Evolutionary conservation across 2,329 filamentous ascomycete genomes (phyloP), one percentile per base, ranked within the genome.

Genomic region (Penicillium sp.): DNA sequence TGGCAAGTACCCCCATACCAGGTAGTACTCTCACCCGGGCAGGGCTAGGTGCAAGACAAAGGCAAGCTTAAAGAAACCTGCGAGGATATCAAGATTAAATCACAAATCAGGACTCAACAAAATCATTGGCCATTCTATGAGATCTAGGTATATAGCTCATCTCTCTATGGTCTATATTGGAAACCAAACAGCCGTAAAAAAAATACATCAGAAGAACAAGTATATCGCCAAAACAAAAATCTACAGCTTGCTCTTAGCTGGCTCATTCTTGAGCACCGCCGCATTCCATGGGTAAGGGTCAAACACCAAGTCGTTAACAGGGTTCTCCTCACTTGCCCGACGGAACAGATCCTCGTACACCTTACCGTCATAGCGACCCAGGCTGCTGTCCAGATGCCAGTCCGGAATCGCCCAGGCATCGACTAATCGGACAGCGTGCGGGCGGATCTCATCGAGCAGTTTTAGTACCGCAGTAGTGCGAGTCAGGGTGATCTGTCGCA

Each of bases 271-370:
- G 66, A 89, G 81, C 64, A 89, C 64, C 4, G 82, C 78, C 57
- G 77, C 77, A 56, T 76, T 85, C 63, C 86, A 80, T 7, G 88
- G 88, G 69, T 90, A 88, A 1, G 88, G 87, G 63, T 91, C 87
- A 54, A 90, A 84, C 0, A 86, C 86, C 53, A 90, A 77, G 17
- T 84, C 80, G 67, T 91, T 91, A 42, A 91, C 75, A 1, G 88
- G 88, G 67, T 91, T 91, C 64, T 88, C 73, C 76, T 89, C 82
- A 58, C 83, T 86, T 0, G 88, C 89, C 14, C 88, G 77, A 66
- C 85, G 78, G 75, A 91, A 91, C 77, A 91, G 80, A 64, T 91
- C 88, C 70, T 89, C 86, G 63, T 91, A 91, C 1, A 91, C 88
- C 65, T 88, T 86, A 19, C 89, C 88, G 58, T 91, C 88, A 41